Percentiles rank a stretch among this genome's conserved stretches.
Conservation (phyloP, 129 eudicot genomes). For the Pseudognaphalium luteoalbum region DNA sequence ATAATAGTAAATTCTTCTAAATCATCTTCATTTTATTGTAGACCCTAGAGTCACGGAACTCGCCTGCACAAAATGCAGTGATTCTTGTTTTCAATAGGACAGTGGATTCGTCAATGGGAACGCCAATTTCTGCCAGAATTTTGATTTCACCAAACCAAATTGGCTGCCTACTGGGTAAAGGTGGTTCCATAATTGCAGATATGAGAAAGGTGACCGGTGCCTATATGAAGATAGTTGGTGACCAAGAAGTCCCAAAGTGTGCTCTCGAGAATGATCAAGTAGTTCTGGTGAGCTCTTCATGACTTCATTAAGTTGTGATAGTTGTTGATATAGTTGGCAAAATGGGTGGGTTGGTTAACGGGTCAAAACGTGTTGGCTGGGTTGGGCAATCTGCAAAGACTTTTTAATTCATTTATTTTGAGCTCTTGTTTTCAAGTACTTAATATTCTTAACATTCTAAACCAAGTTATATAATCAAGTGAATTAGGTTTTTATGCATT, state of each 20-base stretch:
- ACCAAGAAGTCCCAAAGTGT: constrained; percentile 64
- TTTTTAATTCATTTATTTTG: background rate
- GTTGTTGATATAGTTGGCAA: background rate
- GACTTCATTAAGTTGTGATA: constrained; percentile 16
- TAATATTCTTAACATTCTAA: background rate
- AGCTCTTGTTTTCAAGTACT: background rate
- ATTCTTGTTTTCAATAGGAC: constrained; percentile 55
- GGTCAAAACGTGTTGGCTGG: background rate
- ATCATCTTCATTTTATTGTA: constrained; percentile 32
- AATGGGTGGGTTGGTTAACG: constrained; percentile 4
- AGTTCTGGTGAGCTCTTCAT: constrained; percentile 55
- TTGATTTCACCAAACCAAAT: constrained; percentile 61
- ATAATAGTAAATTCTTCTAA: background rate
- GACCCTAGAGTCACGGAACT: constrained; percentile 55
- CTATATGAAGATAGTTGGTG: constrained; percentile 53
- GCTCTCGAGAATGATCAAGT: constrained; percentile 59
- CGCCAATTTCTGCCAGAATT: constrained; percentile 47
- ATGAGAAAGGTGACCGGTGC: constrained; percentile 83
- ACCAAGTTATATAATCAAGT: background rate
- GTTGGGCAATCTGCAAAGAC: constrained; percentile 5
- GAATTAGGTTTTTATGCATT: background rate
- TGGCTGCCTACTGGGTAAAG: constrained; percentile 92
- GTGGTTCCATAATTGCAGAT: constrained; percentile 76
- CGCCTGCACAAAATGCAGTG: constrained; percentile 77
- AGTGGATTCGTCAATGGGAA: constrained; percentile 38